Evolutionary conservation across 108 stramenopile genomes (phyloP).

Genomic region (Nannochloropsis oceanica): DNA sequence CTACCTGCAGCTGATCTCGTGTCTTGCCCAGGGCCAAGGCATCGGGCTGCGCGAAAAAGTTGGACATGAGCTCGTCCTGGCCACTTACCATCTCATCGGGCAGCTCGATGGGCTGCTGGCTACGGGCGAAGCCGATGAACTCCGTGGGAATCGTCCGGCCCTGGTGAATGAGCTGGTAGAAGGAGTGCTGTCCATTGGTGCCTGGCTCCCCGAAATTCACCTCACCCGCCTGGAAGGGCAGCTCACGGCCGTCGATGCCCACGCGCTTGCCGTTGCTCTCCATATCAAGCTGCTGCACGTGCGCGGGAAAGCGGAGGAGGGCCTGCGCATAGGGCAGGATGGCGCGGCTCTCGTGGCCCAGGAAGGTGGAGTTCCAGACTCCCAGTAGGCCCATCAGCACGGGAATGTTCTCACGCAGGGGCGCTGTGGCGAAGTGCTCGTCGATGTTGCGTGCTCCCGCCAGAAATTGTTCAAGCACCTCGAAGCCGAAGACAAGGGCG

Average conservation of each 20-base stretch:
- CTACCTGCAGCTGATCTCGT: conserved; percentile 64
- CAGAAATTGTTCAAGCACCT: conserved; percentile 58
- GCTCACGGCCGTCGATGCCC: conserved; percentile 55
- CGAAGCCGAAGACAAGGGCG: conserved; percentile 62
- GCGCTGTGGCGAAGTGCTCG: conserved; percentile 75
- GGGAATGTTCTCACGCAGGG: conserved; percentile 67
- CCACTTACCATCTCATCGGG: conserved; percentile 78
- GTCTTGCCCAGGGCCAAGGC: conserved; percentile 78
- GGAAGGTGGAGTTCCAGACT: conserved; percentile 93
- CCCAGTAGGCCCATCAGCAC: conserved; percentile 89
- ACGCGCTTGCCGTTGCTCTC: conserved; percentile 96
- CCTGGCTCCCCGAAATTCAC: conserved; percentile 96
- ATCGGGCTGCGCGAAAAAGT: conserved; percentile 99
- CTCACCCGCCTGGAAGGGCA: conserved; percentile 69
- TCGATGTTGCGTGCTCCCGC: conserved; percentile 89
- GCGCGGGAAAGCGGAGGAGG: conserved; percentile 79
- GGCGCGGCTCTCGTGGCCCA: conserved; percentile 70
- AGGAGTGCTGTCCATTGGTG: conserved; percentile 97
- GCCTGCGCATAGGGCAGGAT: conserved; percentile 94
- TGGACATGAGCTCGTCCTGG: conserved; percentile 98
- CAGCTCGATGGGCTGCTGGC: conserved; percentile 18
- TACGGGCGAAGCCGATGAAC: conserved; percentile 58
- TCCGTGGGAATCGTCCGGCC: conserved; percentile 84
- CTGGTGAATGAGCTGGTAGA: conserved; percentile 97
- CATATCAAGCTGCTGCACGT: conserved; percentile 99